Percentiles rank a stretch among this genome's conserved stretches.
Evolutionary conservation across 1,139 yeast genomes (phyloP).

Genomic region (Pichia sorboxylosa): DNA sequence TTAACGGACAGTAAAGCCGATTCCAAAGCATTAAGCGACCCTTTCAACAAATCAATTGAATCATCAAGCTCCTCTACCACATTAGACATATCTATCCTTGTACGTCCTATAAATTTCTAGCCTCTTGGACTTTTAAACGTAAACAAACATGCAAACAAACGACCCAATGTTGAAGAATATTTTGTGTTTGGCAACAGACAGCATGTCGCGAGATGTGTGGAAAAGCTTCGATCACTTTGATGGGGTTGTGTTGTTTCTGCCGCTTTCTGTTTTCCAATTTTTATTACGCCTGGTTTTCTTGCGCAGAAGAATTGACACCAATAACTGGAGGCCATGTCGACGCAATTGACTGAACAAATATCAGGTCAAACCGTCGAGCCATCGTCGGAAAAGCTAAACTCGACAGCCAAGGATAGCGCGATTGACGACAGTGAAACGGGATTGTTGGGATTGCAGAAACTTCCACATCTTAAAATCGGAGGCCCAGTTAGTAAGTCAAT

Average conservation of each 20-base stretch:
- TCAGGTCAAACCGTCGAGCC: too few species aligned
- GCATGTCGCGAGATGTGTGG: too few species aligned
- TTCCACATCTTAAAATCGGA: conserved; percentile 4
- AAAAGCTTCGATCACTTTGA: too few species aligned
- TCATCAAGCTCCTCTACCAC: conserved; percentile 3
- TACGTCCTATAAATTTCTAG: not conserved
- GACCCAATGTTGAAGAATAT: too few species aligned
- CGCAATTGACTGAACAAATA: not conserved
- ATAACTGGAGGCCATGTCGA: not conserved
- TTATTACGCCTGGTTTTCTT: too few species aligned
- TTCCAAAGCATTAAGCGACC: conserved; percentile 2
- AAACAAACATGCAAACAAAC: too few species aligned
- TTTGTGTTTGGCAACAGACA: too few species aligned
- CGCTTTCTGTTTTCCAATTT: too few species aligned
- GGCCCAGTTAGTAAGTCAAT: conserved; percentile 21
- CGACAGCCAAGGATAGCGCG: not conserved
- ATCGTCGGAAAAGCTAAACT: not conserved
- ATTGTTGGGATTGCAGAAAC: not conserved
- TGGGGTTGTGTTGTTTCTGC: too few species aligned
- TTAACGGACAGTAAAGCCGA: conserved; percentile 3
- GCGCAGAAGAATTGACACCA: too few species aligned
- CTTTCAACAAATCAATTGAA: conserved; percentile 6
- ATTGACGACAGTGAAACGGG: not conserved
- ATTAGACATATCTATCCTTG: not conserved
- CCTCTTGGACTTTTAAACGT: too few species aligned